Percentiles rank a stretch among this genome's conserved stretches.
Conservation (phyloP, 2,329 filamentous ascomycete species). For the Nakataea oryzae region DNA sequence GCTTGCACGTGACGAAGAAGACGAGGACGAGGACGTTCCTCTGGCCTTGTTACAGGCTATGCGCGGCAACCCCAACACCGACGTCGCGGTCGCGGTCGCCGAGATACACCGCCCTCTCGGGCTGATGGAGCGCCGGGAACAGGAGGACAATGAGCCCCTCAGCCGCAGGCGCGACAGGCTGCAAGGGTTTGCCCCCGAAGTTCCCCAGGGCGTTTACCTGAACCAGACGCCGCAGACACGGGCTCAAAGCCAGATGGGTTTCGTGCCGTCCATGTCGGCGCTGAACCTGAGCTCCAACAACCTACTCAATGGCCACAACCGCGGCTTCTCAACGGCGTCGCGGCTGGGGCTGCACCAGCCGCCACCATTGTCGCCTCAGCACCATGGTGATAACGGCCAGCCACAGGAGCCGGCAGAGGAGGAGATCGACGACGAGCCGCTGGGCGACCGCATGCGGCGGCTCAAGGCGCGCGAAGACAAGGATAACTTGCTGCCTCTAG, state of each 20-base stretch:
- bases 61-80: slow-evolving; percentile 39
- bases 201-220: slow-evolving; percentile 19
- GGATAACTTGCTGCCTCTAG: slow-evolving; percentile 34
- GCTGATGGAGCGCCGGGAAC: slow-evolving; percentile 67
- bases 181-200: slow-evolving; percentile 44
- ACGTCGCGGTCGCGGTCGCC: slow-evolving; percentile 34
- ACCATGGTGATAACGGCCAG: slow-evolving; percentile 1
- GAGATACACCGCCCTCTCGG: slow-evolving; percentile 58
- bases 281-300: slow-evolving; percentile 16
- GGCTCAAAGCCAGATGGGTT: neutral
- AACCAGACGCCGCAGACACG: slow-evolving; percentile 4
- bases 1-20: slow-evolving; percentile 30
- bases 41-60: slow-evolving; percentile 68
- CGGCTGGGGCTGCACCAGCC: neutral
- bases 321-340: slow-evolving; percentile 4
- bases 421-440: slow-evolving; percentile 53
- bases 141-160: slow-evolving; percentile 89
- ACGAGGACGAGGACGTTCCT: slow-evolving; percentile 74
- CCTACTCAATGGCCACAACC: neutral
- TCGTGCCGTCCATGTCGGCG: neutral
- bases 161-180: slow-evolving; percentile 67
- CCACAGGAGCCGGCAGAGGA: slow-evolving; percentile 15
- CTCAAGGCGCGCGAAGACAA: slow-evolving; percentile 47
- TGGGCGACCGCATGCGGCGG: slow-evolving; percentile 54
- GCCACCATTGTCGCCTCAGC: neutral